Evolutionary conservation across 257 asterid genomes (phyloP).

Genomic region (Salvia miltiorrhiza): DNA sequence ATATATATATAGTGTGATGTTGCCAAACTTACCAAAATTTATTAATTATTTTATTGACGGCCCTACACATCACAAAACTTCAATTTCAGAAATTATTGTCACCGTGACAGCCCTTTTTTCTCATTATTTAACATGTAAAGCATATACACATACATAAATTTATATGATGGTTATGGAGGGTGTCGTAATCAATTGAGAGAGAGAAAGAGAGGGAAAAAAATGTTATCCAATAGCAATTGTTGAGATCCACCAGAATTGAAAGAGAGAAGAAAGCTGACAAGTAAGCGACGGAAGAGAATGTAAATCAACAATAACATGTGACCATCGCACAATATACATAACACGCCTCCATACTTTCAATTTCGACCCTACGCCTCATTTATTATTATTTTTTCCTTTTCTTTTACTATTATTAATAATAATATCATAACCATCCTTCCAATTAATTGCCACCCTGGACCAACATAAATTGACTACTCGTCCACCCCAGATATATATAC

Average conservation of each 20-base stretch:
- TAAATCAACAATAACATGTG: constrained; percentile 38
- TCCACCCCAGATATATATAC: too few relatives aligned
- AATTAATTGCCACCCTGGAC: too few relatives aligned
- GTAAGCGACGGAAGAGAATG: constrained; percentile 53
- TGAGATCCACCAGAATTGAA: constrained; percentile 37
- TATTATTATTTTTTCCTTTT: background rate
- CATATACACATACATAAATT: background rate
- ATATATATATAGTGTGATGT: too few relatives aligned
- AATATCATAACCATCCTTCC: too few relatives aligned
- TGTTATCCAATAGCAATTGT: constrained; percentile 33
- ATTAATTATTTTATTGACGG: background rate
- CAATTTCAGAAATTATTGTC: background rate
- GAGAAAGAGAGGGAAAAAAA: constrained; percentile 1
- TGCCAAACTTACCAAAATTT: too few relatives aligned
- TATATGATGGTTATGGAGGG: background rate
- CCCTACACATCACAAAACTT: background rate
- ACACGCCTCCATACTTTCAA: background rate
- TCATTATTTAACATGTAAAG: background rate
- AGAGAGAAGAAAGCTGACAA: constrained; percentile 41
- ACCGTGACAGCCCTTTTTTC: background rate
- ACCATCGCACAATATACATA: constrained; percentile 11
- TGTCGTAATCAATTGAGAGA: background rate
- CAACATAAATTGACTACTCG: too few relatives aligned
- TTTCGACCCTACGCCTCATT: background rate
- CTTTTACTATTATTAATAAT: too few relatives aligned